Evolutionary conservation across 345 rosid genomes (phyloP), one percentile per base, ranked within the genome.

Genomic region (Bruguiera parviflora): DNA sequence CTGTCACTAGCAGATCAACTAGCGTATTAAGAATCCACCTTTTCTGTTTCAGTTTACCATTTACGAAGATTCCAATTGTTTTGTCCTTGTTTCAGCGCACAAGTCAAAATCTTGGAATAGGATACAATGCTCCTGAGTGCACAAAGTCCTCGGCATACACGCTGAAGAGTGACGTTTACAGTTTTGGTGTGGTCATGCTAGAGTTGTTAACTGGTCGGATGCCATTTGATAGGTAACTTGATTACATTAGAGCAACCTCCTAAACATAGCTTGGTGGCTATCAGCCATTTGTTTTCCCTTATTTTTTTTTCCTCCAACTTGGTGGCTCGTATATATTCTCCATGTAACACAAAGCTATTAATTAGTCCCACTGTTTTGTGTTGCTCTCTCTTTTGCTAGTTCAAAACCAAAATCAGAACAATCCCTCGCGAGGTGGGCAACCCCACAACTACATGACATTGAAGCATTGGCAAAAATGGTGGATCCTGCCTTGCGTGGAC

Each of bases 91-190:
- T 77, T 29, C 78, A 95, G 99, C 83, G 82, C 55, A 92, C 94
- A 70, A 90, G 96, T 84, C 96, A 87, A 76, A 92, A 90, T 75
- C 91, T 87, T 9, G 99, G 96, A 37, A 85, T 58, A 16, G 99
- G 99, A 75, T 95, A 95, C 75, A 92, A 86, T 71, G 96, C 96
- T 7, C 99, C 99, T n/a, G 97, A 95, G 77, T 92, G 97, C 79
- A 71, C 81, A 55, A 84, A 60, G 39, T 90, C 95, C 21, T 78
- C 88, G 5, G 86, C 88, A 8, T 95, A 90, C 75, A 88, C 99
- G 7, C 31, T 83, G 65, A 95, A 90, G 87, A 90, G 99, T 65
- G 99, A 95, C 51, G 78, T 90, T 11, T 95, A 92, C 83, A 88
- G 97, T 73, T 89, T 92, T 63, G 99, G 99, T 39, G 96, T 95